Conservation (phyloP, 768 basidiomycete species). For the Suillus bovinus region DNA sequence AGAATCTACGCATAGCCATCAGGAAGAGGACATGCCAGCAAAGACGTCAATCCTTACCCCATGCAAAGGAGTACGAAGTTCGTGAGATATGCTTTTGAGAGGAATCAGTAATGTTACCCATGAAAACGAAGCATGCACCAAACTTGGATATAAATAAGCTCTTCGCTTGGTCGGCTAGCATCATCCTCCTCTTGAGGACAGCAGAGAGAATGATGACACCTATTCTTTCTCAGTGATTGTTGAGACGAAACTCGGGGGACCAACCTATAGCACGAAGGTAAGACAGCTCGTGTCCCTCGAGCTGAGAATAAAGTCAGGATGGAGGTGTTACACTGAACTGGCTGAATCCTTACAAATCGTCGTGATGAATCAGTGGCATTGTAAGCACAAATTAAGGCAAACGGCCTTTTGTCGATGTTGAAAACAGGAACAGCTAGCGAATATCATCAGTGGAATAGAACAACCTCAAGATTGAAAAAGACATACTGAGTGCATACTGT, state of each 20-base stretch:
- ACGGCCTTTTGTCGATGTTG: conserved; percentile 90
- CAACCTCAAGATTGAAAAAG: not conserved
- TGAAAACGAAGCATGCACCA: conserved; percentile 20
- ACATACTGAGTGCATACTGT: conserved; percentile 85
- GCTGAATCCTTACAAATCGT: conserved; percentile 61
- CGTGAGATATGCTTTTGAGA: conserved; percentile 73
- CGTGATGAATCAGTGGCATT: conserved; percentile 80
- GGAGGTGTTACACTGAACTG: not conserved
- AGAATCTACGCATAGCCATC: conserved; percentile 55
- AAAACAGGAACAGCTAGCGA: conserved; percentile 78
- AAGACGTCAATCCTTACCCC: conserved; percentile 51
- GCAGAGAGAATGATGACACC: conserved; percentile 93
- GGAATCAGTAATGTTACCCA: conserved; percentile 12
- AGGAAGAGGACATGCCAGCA: not conserved
- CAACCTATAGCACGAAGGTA: conserved; percentile 88
- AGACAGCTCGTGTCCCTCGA: conserved; percentile 88
- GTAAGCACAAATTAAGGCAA: conserved; percentile 88
- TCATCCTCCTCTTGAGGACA: conserved; percentile 89
- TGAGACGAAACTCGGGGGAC: conserved; percentile 3
- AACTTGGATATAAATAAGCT: conserved; percentile 91
- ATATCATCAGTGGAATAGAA: conserved; percentile 12
- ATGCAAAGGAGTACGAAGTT: conserved; percentile 88
- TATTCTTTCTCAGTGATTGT: conserved; percentile 19
- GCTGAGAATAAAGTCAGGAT: conserved; percentile 40
- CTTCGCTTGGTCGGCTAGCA: conserved; percentile 93